phyloP scores from a whole-genome alignment of 2,329 filamentous ascomycete genomes.

The Rhynchosporium secalis region DNA sequence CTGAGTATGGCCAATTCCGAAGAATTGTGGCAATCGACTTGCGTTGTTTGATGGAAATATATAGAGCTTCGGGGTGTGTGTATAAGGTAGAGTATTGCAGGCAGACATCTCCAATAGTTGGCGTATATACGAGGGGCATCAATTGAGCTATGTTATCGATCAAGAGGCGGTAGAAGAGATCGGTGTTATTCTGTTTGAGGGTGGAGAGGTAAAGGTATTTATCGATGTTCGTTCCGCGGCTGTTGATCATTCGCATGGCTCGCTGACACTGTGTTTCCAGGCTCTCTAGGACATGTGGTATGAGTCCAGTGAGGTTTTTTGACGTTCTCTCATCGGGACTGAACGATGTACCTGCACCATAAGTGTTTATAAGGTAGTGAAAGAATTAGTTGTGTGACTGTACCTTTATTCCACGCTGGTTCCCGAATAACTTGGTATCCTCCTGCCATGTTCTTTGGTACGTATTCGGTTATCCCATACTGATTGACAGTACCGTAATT shows the following conservation, averaged over 20 bases:
- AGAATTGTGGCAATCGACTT: conserved; percentile 88
- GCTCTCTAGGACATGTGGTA: conserved; percentile 64
- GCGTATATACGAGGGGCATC: conserved; percentile 84
- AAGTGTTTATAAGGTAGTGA: not conserved
- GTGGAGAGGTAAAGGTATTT: conserved; percentile 81
- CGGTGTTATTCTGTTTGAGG: conserved; percentile 72
- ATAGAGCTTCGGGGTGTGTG: conserved; percentile 91
- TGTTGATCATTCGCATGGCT: conserved; percentile 73
- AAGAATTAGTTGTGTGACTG: not conserved
- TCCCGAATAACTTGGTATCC: conserved; percentile 63
- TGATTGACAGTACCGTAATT: conserved; percentile 58
- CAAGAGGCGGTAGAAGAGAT: conserved; percentile 81
- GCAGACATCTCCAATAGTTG: conserved; percentile 93
- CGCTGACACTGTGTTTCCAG: conserved; percentile 60
- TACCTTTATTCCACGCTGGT: conserved; percentile 67
- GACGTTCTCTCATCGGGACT: conserved; percentile 61
- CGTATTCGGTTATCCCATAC: conserved; percentile 53
- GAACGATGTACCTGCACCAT: conserved; percentile 58
- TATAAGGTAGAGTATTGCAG: conserved; percentile 95
- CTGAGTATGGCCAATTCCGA: conserved; percentile 85
- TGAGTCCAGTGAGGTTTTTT: conserved; percentile 66
- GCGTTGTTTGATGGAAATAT: conserved; percentile 92
- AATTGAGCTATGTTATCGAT: conserved; percentile 76
- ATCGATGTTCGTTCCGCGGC: conserved; percentile 70
- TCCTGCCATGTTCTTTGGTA: conserved; percentile 51